Percentiles rank a stretch among this genome's conserved stretches.
Conservation (phyloP, 129 eudicot genomes). For the Pittosporum tobira region DNA sequence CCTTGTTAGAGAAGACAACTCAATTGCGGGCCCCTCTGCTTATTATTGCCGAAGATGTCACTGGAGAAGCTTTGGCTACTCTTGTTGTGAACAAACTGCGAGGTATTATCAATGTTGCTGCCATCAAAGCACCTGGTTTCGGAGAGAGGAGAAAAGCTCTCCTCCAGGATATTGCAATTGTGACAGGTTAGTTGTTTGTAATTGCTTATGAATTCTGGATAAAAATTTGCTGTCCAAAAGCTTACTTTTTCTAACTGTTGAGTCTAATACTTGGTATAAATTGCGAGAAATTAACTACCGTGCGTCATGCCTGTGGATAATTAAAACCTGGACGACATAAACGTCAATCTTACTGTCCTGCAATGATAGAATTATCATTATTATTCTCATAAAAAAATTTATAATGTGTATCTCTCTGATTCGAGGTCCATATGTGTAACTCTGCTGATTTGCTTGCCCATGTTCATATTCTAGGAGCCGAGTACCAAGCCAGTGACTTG, state of each 20-base stretch:
- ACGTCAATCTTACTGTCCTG: neutral
- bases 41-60: constrained; percentile 56
- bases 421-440: neutral
- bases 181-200: constrained; percentile 31
- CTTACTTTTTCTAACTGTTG: too few relatives aligned
- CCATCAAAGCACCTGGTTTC: constrained; percentile 70
- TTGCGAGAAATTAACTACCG: too few relatives aligned
- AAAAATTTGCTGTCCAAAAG: too few relatives aligned
- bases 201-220: too few relatives aligned
- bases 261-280: too few relatives aligned
- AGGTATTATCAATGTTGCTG: constrained; percentile 63
- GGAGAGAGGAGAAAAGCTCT: constrained; percentile 67
- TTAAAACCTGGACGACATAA: too few relatives aligned
- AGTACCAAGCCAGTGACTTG: constrained; percentile 66
- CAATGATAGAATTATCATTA: neutral
- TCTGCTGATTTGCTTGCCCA: neutral
- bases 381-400: neutral
- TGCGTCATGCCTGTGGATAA: too few relatives aligned
- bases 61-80: constrained; percentile 73
- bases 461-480: constrained; percentile 45
- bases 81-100: constrained; percentile 65
- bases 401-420: neutral
- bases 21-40: constrained; percentile 55
- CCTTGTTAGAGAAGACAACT: constrained; percentile 60
- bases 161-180: constrained; percentile 65